Conservation (phyloP, 352 stramenopile genomes). For the Globisporangium cylindrosporum region DNA sequence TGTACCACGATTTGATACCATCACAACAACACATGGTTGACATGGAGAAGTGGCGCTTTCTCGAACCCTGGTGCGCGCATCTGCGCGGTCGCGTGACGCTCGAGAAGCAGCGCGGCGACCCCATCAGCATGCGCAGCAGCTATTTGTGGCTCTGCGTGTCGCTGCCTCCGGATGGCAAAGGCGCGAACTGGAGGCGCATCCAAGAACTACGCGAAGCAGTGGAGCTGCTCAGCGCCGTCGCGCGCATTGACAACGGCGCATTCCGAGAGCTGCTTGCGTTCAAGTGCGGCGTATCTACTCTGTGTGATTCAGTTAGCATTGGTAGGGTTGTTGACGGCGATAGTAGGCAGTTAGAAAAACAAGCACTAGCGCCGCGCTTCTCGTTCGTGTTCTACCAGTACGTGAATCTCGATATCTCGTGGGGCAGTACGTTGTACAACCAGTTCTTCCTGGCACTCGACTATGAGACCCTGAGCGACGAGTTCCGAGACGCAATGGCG, state of each 20-base stretch:
- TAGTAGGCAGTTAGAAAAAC: background rate
- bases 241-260: constrained; percentile 7
- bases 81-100: constrained; percentile 11
- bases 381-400: constrained; percentile 16
- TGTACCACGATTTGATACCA: constrained; percentile 1
- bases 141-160: constrained; percentile 9
- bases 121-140: constrained; percentile 3
- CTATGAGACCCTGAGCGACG: constrained; percentile 4
- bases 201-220: constrained; percentile 12
- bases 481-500: constrained; percentile 13
- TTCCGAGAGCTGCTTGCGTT: constrained; percentile 10
- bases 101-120: background rate
- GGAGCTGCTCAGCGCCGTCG: constrained; percentile 13
- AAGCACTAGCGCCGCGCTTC: constrained; percentile 6
- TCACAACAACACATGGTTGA: constrained; percentile 6
- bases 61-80: constrained; percentile 13
- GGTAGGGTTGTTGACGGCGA: background rate
- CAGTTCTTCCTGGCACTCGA: constrained; percentile 21
- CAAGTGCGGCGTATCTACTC: background rate
- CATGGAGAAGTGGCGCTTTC: constrained; percentile 13
- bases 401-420: constrained; percentile 18
- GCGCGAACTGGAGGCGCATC: constrained; percentile 11
- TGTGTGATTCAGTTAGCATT: background rate
- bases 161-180: constrained; percentile 10
- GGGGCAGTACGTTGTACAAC: constrained; percentile 16